These are phyloP conservation scores for Metschnikowia henanensis DNA, from an alignment of 805 yeast genomes.

Conservation along the genomic window DNA sequence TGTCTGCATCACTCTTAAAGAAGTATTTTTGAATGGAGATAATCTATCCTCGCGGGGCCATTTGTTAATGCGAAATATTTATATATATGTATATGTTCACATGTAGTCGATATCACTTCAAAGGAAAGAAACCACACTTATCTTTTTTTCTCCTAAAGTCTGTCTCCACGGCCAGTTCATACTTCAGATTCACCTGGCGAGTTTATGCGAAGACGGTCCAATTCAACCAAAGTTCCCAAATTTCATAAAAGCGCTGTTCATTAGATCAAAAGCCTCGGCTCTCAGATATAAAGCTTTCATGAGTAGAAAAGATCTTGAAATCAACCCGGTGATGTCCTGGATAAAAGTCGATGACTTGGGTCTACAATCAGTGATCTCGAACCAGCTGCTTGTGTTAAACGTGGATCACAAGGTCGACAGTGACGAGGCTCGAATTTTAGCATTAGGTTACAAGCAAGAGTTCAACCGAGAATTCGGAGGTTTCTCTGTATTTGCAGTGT, in stretches of 20 bases:
- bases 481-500: conserved; percentile 58
- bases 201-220: no score
- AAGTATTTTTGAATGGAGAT: neutral
- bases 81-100: no score
- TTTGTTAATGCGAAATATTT: neutral
- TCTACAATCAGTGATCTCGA: conserved; percentile 40
- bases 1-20: neutral
- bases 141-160: no score
- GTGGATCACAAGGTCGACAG: conserved; percentile 48
- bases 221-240: no score
- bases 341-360: conserved; percentile 37
- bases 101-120: no score
- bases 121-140: no score
- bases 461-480: conserved; percentile 58
- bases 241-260: no score
- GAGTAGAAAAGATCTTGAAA: conserved; percentile 15
- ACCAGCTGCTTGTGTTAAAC: conserved; percentile 36
- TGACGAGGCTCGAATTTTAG: conserved; percentile 55
- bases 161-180: no score
- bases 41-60: neutral
- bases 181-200: no score
- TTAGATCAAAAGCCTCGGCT: no score
- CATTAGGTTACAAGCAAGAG: conserved; percentile 65
- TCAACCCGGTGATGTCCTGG: conserved; percentile 23
- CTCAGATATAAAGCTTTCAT: no score